Evolutionary conservation across 768 basidiomycete species (phyloP).

Genomic region (Brasilioporus rufonigricans): DNA sequence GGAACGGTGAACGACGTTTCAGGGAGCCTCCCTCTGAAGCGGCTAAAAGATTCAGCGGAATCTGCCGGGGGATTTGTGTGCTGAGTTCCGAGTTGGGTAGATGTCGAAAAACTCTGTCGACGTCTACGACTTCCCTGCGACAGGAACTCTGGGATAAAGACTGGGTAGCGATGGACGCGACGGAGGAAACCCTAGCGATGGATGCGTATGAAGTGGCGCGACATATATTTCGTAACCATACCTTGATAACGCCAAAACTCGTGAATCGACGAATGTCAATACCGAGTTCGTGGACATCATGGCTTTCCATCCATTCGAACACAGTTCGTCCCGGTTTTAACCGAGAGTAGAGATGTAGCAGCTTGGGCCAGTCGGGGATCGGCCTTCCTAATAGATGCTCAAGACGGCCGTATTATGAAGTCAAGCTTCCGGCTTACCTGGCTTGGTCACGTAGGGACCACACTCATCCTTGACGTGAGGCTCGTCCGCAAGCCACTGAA

Average conservation of each 20-base stretch:
- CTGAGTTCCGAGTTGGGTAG: constrained; percentile 12
- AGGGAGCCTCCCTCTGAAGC: constrained; percentile 22
- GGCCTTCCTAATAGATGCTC: constrained; percentile 40
- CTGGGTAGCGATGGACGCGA: constrained; percentile 90
- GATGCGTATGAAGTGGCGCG: background rate
- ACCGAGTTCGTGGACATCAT: constrained; percentile 66
- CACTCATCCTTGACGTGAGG: constrained; percentile 86
- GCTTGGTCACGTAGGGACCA: constrained; percentile 84
- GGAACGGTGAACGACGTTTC: constrained; percentile 21
- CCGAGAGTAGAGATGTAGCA: constrained; percentile 84
- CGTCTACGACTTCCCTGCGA: constrained; percentile 24
- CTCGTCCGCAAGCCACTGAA: constrained; percentile 87
- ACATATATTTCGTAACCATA: constrained; percentile 21
- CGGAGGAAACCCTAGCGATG: constrained; percentile 76
- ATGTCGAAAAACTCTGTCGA: constrained; percentile 30
- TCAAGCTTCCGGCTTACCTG: constrained; percentile 41
- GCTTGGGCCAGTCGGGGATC: constrained; percentile 82
- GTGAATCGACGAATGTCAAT: constrained; percentile 94
- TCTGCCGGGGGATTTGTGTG: constrained; percentile 6
- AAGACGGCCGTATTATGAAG: constrained; percentile 1
- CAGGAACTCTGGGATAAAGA: constrained; percentile 51
- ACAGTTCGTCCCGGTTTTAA: constrained; percentile 82
- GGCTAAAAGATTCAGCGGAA: constrained; percentile 13
- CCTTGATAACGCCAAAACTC: constrained; percentile 97
- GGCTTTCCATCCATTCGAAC: constrained; percentile 81